Base-by-base conservation (phyloP, 2,329 filamentous ascomycete genomes). In the Escovopsis sp. region DNA sequence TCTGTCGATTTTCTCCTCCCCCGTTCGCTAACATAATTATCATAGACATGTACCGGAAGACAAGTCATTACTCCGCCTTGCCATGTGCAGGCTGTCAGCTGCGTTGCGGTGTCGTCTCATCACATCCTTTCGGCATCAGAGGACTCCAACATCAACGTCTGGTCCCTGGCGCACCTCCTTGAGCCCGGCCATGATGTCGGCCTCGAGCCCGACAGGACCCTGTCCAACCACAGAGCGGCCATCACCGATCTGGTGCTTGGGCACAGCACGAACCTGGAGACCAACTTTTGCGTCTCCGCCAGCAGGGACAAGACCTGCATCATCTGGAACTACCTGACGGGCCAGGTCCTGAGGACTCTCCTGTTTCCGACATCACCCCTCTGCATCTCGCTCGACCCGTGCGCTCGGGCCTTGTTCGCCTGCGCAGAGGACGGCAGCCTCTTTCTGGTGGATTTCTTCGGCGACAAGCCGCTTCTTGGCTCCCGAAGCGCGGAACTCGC, bases 81-180 rank as follows among this genome's bases (percentile, higher is more conserved):
- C 48, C 85, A 93, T 64, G 74, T 93, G 19, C 85, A 89, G 60
- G 70, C 79, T 18, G 77, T 96, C 26, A 87, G 84, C 23, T 81
- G 78, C 55, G 67, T 96, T 43, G 78, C 75, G 33, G 73, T 79
- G 10, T 82, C 80, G 36, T 80, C 77, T 38, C 77, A 77, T 52
- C 81, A 86, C 61, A 62, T 91, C 41, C 69, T 91, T 40, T 85
- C 83, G 1, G 85, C 80, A 35, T 89, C 85, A 3, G 75, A 81
- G 51, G 91, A 98, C 65, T 84, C 87, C 41, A 94, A 85, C 59
- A 73, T 95, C 48, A 85, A 94, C 61, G 81, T 96, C 46, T 98
- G 91, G 91, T 85, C 85, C 2, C 63, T 95, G 41, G 70, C 82
- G 4, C 72, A 73, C 23, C 73, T 96, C 10, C 70, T 95, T 3